Conservation (phyloP, 495 filamentous ascomycete genomes). For the Aspergillus incahuasiensis region DNA sequence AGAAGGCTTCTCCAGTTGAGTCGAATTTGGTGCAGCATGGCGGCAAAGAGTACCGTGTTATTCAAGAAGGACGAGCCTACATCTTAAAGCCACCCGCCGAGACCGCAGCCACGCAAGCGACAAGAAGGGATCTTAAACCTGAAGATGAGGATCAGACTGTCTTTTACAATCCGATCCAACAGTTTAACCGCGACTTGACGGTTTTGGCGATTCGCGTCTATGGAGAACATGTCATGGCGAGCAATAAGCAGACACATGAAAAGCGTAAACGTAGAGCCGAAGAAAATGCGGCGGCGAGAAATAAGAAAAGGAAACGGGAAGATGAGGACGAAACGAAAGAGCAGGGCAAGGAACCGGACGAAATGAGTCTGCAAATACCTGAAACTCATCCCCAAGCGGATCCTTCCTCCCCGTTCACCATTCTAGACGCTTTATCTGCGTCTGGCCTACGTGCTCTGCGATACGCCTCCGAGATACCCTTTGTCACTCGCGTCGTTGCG, state of each 20-base stretch:
- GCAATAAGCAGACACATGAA: conserved; percentile 31
- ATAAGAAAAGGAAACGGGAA: conserved; percentile 47
- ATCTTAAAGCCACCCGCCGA: conserved; percentile 56
- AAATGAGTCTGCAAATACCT: background rate
- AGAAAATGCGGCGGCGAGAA: conserved; percentile 40
- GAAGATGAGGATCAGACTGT: conserved; percentile 66
- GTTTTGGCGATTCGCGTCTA: conserved; percentile 84
- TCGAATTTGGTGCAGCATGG: conserved; percentile 29
- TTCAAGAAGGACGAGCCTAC: conserved; percentile 65
- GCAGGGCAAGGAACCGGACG: conserved; percentile 7
- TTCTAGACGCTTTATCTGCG: conserved; percentile 92
- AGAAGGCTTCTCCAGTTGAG: background rate
- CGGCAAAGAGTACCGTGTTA: conserved; percentile 54
- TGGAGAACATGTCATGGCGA: conserved; percentile 60
- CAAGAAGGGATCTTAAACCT: conserved; percentile 37
- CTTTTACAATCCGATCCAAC: conserved; percentile 98
- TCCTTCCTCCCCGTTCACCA: conserved; percentile 52
- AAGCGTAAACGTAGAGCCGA: conserved; percentile 36
- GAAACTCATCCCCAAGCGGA: conserved; percentile 13
- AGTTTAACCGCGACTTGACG: conserved; percentile 95
- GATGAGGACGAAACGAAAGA: background rate
- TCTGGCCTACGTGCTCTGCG: conserved; percentile 89
- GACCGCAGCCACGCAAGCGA: conserved; percentile 40
- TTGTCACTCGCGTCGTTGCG: conserved; percentile 73
- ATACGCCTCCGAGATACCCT: conserved; percentile 86